phyloP scores from a whole-genome alignment of 176 grass and related monocot species.

The Oryza nivara region DNA sequence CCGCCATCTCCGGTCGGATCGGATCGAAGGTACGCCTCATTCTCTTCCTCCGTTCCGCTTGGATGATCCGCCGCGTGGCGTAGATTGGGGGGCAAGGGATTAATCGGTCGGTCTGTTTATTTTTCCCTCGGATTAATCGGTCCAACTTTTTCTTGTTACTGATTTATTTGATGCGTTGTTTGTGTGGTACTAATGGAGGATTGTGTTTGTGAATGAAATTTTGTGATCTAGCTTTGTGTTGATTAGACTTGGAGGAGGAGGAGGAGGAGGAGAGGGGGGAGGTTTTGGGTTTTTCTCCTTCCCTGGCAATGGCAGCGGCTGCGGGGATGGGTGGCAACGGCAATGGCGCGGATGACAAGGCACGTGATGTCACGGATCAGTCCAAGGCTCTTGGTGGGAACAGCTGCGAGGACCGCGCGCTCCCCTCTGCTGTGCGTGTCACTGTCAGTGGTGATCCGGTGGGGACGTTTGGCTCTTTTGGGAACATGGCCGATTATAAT shows the following conservation, averaged over 20 bases:
- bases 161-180: neutral
- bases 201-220: neutral
- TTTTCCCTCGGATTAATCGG: neutral
- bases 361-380: neutral
- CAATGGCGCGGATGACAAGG: neutral
- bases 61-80: neutral
- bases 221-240: neutral
- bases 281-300: neutral
- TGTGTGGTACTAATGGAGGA: neutral
- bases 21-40: neutral
- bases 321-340: neutral
- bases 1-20: neutral
- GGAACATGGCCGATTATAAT: neutral
- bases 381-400: neutral
- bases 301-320: slow-evolving; percentile 23
- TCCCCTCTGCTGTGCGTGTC: neutral
- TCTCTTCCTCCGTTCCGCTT: neutral
- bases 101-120: neutral
- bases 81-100: neutral
- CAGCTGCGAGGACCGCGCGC: neutral
- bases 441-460: neutral
- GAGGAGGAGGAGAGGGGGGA: neutral
- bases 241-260: neutral
- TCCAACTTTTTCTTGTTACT: neutral
- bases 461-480: neutral